Conservation (phyloP, 768 basidiomycete species). For the Daedaleopsis nitida region DNA sequence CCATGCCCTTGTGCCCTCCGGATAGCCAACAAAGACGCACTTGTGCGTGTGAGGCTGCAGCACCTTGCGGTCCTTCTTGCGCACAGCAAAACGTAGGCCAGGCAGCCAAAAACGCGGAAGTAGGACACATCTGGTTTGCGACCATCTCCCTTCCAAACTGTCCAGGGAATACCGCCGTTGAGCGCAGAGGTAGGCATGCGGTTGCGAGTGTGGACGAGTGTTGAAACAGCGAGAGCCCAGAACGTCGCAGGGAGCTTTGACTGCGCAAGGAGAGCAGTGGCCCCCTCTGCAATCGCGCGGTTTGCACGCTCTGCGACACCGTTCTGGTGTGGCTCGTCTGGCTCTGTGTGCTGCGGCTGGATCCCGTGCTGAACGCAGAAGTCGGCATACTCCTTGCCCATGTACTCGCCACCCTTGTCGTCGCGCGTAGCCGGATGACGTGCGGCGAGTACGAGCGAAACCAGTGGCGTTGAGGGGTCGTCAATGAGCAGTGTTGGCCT, state of each 20-base stretch:
- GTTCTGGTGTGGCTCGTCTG: slow-evolving; percentile 22
- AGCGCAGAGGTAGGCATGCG: slow-evolving; percentile 4
- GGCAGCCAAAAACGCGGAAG: slow-evolving; percentile 41
- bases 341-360: slow-evolving; percentile 18
- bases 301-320: slow-evolving; percentile 23
- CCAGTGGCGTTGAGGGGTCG: too few species aligned
- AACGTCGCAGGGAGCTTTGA: slow-evolving; percentile 7
- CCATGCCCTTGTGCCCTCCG: slow-evolving; percentile 1
- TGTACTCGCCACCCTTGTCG: background rate
- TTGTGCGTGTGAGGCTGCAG: slow-evolving; percentile 30
- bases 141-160: slow-evolving; percentile 1
- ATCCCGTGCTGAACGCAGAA: slow-evolving; percentile 24
- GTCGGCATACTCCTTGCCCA: slow-evolving; percentile 19
- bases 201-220: slow-evolving; percentile 5
- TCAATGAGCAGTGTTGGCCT: too few species aligned
- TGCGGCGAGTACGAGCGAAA: too few species aligned
- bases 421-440: too few species aligned
- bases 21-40: slow-evolving; percentile 34
- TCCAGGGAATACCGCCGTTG: background rate
- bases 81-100: slow-evolving; percentile 40
- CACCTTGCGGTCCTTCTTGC: slow-evolving; percentile 35
- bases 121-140: slow-evolving; percentile 32
- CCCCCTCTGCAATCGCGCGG: slow-evolving; percentile 1
- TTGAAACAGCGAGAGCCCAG: background rate
- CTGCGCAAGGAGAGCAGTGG: slow-evolving; percentile 6